phyloP scores from a whole-genome alignment of 257 asterid genomes.

The Fraxinus excelsior region DNA sequence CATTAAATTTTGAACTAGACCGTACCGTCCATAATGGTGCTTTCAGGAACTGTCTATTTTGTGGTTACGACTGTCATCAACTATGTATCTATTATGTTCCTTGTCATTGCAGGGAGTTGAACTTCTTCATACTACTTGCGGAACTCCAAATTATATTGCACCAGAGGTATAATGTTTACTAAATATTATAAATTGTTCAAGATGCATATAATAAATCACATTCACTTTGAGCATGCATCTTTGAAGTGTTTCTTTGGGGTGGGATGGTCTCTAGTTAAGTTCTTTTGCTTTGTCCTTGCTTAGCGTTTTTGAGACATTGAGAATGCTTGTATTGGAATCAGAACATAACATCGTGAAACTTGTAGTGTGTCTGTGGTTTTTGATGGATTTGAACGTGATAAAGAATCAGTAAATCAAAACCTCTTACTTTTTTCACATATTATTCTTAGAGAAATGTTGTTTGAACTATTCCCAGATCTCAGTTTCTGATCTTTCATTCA shows the following conservation, averaged over 20 bases:
- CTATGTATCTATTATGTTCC: conserved; percentile 8
- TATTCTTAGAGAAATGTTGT: conserved; percentile 16
- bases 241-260: conserved; percentile 6
- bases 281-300: not conserved
- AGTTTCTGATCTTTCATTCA: conserved; percentile 33
- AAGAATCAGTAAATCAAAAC: not conserved
- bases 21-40: conserved; percentile 2
- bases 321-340: not conserved
- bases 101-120: conserved; percentile 71
- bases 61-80: conserved; percentile 15
- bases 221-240: conserved; percentile 16
- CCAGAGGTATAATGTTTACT: conserved; percentile 68
- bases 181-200: conserved; percentile 20
- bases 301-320: not conserved
- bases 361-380: conserved; percentile 12
- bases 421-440: conserved; percentile 12
- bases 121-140: conserved; percentile 94
- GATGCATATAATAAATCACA: not conserved
- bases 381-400: conserved; percentile 18
- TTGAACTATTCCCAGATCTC: conserved; percentile 20
- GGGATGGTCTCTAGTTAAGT: conserved; percentile 10
- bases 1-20: conserved; percentile 12
- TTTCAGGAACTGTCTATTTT: conserved; percentile 12
- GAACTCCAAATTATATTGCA: conserved; percentile 96
- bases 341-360: not conserved